Base-by-base conservation (phyloP, 495 filamentous ascomycete genomes). In the Jackrogersella minutella region DNA sequence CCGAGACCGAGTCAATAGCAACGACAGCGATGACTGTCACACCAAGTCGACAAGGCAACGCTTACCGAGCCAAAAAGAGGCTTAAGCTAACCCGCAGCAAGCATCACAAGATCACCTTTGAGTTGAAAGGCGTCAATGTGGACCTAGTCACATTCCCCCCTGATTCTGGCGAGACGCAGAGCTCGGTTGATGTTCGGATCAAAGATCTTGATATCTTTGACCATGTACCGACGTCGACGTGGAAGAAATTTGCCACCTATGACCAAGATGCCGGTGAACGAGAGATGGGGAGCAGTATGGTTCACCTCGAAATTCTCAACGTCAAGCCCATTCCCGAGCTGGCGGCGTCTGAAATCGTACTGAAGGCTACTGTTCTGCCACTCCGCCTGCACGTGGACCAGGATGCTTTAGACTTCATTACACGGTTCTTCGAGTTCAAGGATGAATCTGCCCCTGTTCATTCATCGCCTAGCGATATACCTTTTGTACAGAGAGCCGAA, bases 201-300 rank as follows among this genome's bases (percentile, higher is more conserved):
- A 81, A 84, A 33, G 90, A 98, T 54, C 77, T 97, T 8, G 93
- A 97, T 58, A 88, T 99, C 21, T 96, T 95, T 64, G 96, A 99
- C 75, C 92, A 97, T 73, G 85, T 98, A 0, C 91, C 93, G 1
- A 95, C 93, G 0, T 98, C 95, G 7, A 98, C 94, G 1, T 99
- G 96, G 96, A 95, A 91, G 77, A 98, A 97, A 71, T 98, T 99
- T 74, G 90, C 91, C 34, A 97, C 92, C 0, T 97, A 96, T 71
- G 92, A 96, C 82, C 86, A 88, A 41, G 93, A 97, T 74, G 89
- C 87, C 5, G 92, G 91, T 6, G 87, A 91, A 61, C 86, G 94
- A 19, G 91, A 97, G 77, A 91, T 88, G 71, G 88, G 88, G 13
- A 90, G 87, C 3, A 91, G 87, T 73, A 97, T 97, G 93, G 82